phyloP scores from a whole-genome alignment of 2,329 filamentous ascomycete genomes.

The Ascosphaera pollenicola region DNA sequence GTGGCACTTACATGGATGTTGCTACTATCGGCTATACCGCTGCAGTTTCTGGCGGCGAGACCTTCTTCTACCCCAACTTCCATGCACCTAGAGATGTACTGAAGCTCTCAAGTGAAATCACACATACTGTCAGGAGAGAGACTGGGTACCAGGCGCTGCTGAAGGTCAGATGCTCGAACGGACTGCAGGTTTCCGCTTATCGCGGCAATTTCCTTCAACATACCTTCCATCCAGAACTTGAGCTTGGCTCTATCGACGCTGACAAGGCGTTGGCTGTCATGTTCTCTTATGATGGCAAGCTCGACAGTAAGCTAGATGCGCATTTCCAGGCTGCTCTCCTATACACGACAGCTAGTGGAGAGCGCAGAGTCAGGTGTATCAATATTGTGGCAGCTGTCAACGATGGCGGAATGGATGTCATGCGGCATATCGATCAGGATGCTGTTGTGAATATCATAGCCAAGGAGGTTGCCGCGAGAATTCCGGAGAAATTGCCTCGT shows the following conservation, averaged over 20 bases:
- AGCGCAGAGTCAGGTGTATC: conserved; percentile 76
- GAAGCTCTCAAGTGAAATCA: conserved; percentile 66
- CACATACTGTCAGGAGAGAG: conserved; percentile 67
- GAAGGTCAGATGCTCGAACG: conserved; percentile 97
- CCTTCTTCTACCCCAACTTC: conserved; percentile 95
- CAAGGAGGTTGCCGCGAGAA: conserved; percentile 81
- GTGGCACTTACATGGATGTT: conserved; percentile 78
- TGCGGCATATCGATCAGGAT: conserved; percentile 93
- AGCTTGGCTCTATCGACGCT: conserved; percentile 77
- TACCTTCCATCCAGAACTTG: conserved; percentile 81
- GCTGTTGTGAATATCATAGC: conserved; percentile 73
- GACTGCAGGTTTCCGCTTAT: conserved; percentile 79
- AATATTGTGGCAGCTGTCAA: conserved; percentile 88
- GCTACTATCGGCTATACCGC: conserved; percentile 77
- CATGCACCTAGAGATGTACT: conserved; percentile 64
- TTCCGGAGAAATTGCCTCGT: conserved; percentile 55
- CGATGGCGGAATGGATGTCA: conserved; percentile 57
- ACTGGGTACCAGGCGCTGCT: conserved; percentile 91
- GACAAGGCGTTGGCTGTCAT: conserved; percentile 85
- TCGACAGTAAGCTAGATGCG: conserved; percentile 89
- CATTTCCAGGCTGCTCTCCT: conserved; percentile 92
- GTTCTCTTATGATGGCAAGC: conserved; percentile 89
- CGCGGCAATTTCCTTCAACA: conserved; percentile 94
- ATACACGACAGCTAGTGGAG: conserved; percentile 76
- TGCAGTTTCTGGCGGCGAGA: conserved; percentile 78